Evolutionary conservation across 2,329 filamentous ascomycete genomes (phyloP).

Genomic region (Chaetomium globosum): DNA sequence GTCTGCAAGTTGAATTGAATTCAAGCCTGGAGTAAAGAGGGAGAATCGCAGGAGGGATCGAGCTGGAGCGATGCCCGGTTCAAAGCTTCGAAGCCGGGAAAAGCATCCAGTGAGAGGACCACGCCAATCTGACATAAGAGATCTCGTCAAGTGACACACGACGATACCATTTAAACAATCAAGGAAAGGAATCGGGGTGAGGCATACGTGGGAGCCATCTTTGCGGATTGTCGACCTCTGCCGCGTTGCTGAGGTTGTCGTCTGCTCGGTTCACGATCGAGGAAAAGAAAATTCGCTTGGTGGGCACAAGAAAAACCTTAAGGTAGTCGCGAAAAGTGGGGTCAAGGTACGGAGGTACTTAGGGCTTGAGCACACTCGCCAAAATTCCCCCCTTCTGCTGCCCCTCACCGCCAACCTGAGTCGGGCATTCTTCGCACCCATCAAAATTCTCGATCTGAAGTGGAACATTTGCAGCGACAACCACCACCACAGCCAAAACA

Average conservation of each 20-base stretch:
- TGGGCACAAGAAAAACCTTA: slow-evolving; percentile 28
- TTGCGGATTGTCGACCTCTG: slow-evolving; percentile 41
- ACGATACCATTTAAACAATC: slow-evolving; percentile 35
- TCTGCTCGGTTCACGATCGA: slow-evolving; percentile 30
- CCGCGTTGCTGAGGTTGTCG: slow-evolving; percentile 39
- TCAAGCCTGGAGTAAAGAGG: slow-evolving; percentile 55
- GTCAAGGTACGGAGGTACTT: slow-evolving; percentile 32
- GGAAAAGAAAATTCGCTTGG: slow-evolving; percentile 27
- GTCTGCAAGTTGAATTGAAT: slow-evolving; percentile 46
- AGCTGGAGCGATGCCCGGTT: slow-evolving; percentile 63
- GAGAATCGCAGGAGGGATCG: slow-evolving; percentile 71
- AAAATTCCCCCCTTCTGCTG: slow-evolving; percentile 33
- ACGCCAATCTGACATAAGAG: slow-evolving; percentile 77
- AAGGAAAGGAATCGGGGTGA: slow-evolving; percentile 30
- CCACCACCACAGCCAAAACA: slow-evolving; percentile 36
- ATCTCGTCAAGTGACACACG: slow-evolving; percentile 41
- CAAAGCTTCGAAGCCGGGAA: slow-evolving; percentile 45
- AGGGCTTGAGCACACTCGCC: slow-evolving; percentile 34
- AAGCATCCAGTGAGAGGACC: slow-evolving; percentile 76
- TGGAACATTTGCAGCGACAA: slow-evolving; percentile 37
- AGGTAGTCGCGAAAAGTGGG: slow-evolving; percentile 28
- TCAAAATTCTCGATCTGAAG: slow-evolving; percentile 33
- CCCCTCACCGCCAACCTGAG: slow-evolving; percentile 34
- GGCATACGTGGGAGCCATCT: slow-evolving; percentile 43
- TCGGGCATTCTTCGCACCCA: slow-evolving; percentile 37